Percentiles rank a stretch among this genome's conserved stretches.
phyloP scores from a whole-genome alignment of 78 protist genomes.

The Cavenderia fasciculata region DNA sequence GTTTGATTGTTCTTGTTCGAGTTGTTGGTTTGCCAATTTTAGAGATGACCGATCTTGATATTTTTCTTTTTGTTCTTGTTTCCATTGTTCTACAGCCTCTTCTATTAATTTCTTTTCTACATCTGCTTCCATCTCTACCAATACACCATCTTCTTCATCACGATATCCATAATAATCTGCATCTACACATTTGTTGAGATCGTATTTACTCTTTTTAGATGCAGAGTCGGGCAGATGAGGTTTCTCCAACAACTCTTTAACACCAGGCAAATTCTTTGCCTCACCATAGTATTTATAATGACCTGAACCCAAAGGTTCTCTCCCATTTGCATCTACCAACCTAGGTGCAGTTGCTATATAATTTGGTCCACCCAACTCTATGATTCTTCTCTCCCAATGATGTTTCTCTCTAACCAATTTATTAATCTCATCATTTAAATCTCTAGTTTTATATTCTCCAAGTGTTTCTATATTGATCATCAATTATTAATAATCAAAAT shows the following conservation, averaged over 20 bases:
- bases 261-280: conserved; percentile 97
- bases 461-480: conserved; percentile 85
- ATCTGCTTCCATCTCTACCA: conserved; percentile 51
- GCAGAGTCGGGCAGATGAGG: not conserved
- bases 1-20: no score
- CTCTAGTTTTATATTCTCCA: conserved; percentile 94
- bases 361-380: conserved; percentile 94
- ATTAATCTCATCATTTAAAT: conserved; percentile 97
- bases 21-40: no score
- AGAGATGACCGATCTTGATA: no score
- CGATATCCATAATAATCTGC: conserved; percentile 95
- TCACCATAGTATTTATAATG: conserved; percentile 95
- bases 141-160: conserved; percentile 92
- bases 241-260: conserved; percentile 90
- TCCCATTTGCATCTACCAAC: conserved; percentile 58
- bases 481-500: no score
- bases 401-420: conserved; percentile 88
- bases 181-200: conserved; percentile 82
- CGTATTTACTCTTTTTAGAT: conserved; percentile 30
- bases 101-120: conserved; percentile 24
- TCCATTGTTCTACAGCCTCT: conserved; percentile 58
- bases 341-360: conserved; percentile 32
- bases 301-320: conserved; percentile 65
- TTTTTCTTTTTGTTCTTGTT: conserved; percentile 38
- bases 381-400: conserved; percentile 96